Evolutionary conservation across 108 stramenopile genomes (phyloP).

Genomic region (Cyclotella baltica): DNA sequence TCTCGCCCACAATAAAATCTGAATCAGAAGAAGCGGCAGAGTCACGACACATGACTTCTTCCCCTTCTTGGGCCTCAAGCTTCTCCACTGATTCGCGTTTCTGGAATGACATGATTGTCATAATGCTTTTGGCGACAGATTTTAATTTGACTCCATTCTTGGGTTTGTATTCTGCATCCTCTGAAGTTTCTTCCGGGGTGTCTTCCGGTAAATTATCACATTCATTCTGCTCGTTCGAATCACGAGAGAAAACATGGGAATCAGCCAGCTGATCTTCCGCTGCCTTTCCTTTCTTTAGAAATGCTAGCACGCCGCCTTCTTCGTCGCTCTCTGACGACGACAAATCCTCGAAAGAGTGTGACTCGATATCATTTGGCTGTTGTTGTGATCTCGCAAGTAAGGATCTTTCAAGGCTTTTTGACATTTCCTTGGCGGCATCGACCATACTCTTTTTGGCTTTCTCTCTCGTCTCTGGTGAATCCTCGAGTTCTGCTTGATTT

Average conservation of each 20-base stretch:
- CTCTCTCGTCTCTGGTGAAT: not conserved
- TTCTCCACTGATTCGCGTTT: not conserved
- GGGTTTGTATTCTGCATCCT: not conserved
- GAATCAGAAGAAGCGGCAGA: not conserved
- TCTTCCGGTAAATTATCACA: not conserved
- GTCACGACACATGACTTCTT: not conserved
- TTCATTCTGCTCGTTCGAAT: not conserved
- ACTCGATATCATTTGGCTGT: slow-evolving; percentile 12
- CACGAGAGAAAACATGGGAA: not conserved
- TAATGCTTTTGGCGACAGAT: too few species aligned
- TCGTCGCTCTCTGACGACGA: slow-evolving; percentile 10
- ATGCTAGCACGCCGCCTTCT: slow-evolving; percentile 14
- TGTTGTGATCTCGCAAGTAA: slow-evolving; percentile 15
- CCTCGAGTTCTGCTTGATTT: not conserved
- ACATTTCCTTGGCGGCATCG: slow-evolving; percentile 28
- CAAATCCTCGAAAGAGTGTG: slow-evolving; percentile 12
- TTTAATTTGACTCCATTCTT: not conserved
- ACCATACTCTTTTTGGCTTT: slow-evolving; percentile 11
- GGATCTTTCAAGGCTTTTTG: slow-evolving; percentile 20
- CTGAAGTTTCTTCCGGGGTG: not conserved
- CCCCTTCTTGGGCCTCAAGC: not conserved
- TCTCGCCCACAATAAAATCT: not conserved
- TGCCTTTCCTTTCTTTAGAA: not conserved
- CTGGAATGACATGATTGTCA: not conserved
- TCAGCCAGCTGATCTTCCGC: not conserved